Evolutionary conservation across 208 protist genomes (phyloP), one percentile per base, ranked within the genome.

Genomic region (Trypanosoma caninum): DNA sequence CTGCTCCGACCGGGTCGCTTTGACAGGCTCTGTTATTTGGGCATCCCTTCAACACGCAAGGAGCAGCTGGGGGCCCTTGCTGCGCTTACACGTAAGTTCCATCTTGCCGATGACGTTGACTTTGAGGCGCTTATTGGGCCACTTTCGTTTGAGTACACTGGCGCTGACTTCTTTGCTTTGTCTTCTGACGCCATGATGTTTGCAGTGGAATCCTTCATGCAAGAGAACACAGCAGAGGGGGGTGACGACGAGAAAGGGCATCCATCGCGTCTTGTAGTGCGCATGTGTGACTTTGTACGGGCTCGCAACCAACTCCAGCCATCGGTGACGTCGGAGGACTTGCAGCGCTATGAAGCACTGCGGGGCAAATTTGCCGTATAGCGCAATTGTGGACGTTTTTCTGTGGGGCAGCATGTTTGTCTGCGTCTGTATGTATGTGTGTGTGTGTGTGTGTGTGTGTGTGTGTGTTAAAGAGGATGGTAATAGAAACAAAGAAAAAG

Each of bases 171-270:
- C 44, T 95, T 94, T 33, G 87, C 93, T 13, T 66, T 98, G 7
- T 97, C 92, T 76, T 89, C 90, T 7, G 96, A 98, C 69, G 96
- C 97, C 3, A 93, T 97, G 73, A 91, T 98, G 75, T 80, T 84
- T 56, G 93, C 97, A 14, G 86, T 99, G n/a, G 77, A 95, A 28
- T 86, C 97, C 31, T 71, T 77, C 25, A 59, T 94, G 6, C 74
- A 87, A 48, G 28, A 59, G 16, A 54, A 71, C 44, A 66, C 65
- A n/a, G 23, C 0, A 50, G 47, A n/a, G 58, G 25, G 53, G 9
- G 18, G 28, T 18, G 35, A 16, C 6, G 44, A 11, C 11, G 33
- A 14, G 3, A 20, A 5, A 20, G 51, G 34, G 14, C 23, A 66
- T 11, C 23, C 45, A 4, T 14, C 57, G n/a, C n/a, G 46, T n/a